phyloP scores from a whole-genome alignment of 352 stramenopile genomes.

The Thraustochytrium sp. region DNA sequence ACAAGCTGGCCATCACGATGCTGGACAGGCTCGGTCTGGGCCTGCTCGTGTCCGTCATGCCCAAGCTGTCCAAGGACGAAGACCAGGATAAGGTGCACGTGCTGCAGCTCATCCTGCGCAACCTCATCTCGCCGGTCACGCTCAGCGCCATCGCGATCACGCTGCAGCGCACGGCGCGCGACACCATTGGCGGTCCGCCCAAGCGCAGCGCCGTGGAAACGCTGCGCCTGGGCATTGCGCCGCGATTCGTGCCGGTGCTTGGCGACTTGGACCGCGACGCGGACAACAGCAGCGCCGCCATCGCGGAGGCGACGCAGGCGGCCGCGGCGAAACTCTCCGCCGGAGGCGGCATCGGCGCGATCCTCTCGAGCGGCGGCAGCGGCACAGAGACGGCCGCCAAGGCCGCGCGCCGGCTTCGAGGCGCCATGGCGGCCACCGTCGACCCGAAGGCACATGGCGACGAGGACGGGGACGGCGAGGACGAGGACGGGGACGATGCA shows the following conservation, averaged over 20 bases:
- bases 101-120: background rate
- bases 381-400: no score
- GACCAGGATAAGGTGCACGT: background rate
- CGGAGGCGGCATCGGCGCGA: no score
- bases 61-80: background rate
- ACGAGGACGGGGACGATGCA: no score
- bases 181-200: background rate
- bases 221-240: background rate
- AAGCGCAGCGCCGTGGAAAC: background rate
- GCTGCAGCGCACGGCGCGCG: background rate
- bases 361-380: no score
- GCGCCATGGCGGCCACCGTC: no score
- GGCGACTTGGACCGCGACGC: no score
- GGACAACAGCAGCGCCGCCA: no score
- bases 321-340: no score
- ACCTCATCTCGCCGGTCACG: constrained; percentile 31
- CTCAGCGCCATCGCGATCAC: constrained; percentile 15
- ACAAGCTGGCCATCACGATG: background rate
- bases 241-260: background rate
- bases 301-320: no score
- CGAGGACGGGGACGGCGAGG: no score
- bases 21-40: background rate
- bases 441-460: no score
- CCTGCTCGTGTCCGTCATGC: background rate
- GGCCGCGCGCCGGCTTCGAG: no score